A percentile compares a stretch with the other conserved stretches of the same genome.
phyloP scores from a whole-genome alignment of 192 early-diverging fungal genomes.

The Entomortierella beljakovae region DNA sequence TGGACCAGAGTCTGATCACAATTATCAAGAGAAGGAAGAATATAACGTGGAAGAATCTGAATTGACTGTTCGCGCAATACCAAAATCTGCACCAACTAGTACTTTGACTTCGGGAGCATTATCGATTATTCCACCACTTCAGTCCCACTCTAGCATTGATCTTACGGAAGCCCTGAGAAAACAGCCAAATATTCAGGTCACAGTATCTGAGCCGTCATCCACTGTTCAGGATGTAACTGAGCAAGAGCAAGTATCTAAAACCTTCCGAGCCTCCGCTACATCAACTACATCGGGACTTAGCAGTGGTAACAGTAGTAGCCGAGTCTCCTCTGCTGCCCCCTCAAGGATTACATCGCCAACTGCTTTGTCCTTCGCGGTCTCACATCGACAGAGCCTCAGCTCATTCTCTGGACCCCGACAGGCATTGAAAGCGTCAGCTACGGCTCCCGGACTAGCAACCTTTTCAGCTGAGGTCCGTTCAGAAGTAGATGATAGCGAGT shows the following conservation, averaged over 20 bases:
- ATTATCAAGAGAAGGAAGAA: conserved; percentile 2
- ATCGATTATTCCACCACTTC: neutral
- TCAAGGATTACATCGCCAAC: conserved; percentile 39
- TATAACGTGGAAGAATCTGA: conserved; percentile 1
- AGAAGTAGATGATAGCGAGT: conserved; percentile 34
- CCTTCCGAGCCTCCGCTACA: neutral
- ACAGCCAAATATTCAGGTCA: neutral
- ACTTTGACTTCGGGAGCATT: neutral
- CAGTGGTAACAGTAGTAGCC: conserved; percentile 34
- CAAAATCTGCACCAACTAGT: conserved; percentile 18
- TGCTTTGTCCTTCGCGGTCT: neutral
- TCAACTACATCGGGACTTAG: neutral
- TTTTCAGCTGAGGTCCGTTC: conserved; percentile 14
- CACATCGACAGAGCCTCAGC: conserved; percentile 3
- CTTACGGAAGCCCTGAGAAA: conserved; percentile 8
- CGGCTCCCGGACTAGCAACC: neutral
- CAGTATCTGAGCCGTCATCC: neutral
- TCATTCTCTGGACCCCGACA: neutral
- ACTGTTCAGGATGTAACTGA: conserved; percentile 42
- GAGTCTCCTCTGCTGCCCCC: conserved; percentile 17
- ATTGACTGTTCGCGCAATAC: neutral
- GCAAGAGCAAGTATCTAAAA: conserved; percentile 16
- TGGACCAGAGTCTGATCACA: neutral
- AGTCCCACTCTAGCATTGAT: conserved; percentile 21
- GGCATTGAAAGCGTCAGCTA: neutral